Base-by-base conservation (phyloP, 164 flowering plant species). In the Echeveria elegans region DNA sequence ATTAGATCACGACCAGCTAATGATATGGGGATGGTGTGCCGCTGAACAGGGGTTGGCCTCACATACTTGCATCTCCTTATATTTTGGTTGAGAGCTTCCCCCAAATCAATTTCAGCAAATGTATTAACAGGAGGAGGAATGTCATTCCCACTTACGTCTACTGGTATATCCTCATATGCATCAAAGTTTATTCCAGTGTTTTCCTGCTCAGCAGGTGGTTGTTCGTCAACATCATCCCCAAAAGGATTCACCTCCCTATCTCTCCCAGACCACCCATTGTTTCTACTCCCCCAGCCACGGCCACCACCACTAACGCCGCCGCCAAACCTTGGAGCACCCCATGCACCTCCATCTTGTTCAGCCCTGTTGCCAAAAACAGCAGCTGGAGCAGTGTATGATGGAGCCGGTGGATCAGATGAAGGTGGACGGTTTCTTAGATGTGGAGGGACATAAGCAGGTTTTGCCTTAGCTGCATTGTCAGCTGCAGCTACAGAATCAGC, bases 81-180 rank as follows among this genome's bases (percentile, higher is more conserved):
- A 67, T 88, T 88, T 67, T 59, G 68, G 74, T 86, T 88, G n/a
- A 88, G 66, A 9, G 85, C 89, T 0, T 83, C 86, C 43, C 89
- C 91, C 68, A 88, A 74, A 70, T 88, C 95, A 48, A 88, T 86
- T 21, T 88, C 89, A 0, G 87, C 95, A 79, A 88, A 88, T 11
- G 89, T 82, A 69, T 80, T 88, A 40, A 82, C 89, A 9, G 91
- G 79, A 0, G 91, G 83, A 0, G 95, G 95, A 69, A 86, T 88
- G 75, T 86, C 76, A 8, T 77, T 80, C 52, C 91, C 95, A 73
- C 89, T 88, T 0, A 90, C 82, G 73, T 88, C 95, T 37, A 88
- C 91, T 0, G 91, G 89, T 64, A 88, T 88, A 72, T 86, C 91
- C 68, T 85, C 95, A 68, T 86, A 88, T 0, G 95, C 95, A 74